Conservation (phyloP, 2,329 filamentous ascomycete genomes). For the Diplodia seriata region DNA sequence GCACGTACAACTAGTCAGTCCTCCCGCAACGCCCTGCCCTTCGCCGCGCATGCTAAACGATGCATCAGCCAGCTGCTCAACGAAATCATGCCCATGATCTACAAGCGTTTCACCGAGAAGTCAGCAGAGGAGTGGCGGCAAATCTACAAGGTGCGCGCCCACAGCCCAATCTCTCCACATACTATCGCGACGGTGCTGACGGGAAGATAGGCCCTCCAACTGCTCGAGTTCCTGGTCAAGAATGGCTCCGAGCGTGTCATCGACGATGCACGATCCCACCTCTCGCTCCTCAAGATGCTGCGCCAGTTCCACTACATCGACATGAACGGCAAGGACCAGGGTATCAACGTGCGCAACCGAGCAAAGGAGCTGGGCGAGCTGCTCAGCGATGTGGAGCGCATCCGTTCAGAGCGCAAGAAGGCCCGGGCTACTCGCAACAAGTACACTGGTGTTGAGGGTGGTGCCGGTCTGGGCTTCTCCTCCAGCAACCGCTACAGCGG, state of each 20-base stretch:
- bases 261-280: slow-evolving; percentile 92
- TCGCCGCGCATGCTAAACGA: slow-evolving; percentile 15
- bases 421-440: slow-evolving; percentile 89
- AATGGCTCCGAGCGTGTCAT: slow-evolving; percentile 97
- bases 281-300: slow-evolving; percentile 96
- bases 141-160: slow-evolving; percentile 82
- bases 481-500: slow-evolving; percentile 76
- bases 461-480: slow-evolving; percentile 65
- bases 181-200: slow-evolving; percentile 36
- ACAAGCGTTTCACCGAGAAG: slow-evolving; percentile 98
- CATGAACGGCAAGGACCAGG: slow-evolving; percentile 96
- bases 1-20: slow-evolving; percentile 94
- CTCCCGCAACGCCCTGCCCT: background rate
- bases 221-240: slow-evolving; percentile 97
- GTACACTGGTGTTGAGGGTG: slow-evolving; percentile 92
- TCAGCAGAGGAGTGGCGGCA: slow-evolving; percentile 98
- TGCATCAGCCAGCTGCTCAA: slow-evolving; percentile 85
- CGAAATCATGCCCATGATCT: slow-evolving; percentile 99
- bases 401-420: slow-evolving; percentile 80
- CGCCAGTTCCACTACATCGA: slow-evolving; percentile 98
- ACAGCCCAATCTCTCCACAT: background rate
- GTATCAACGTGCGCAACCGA: slow-evolving; percentile 94
- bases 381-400: slow-evolving; percentile 88
- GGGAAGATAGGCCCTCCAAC: slow-evolving; percentile 70
- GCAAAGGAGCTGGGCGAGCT: slow-evolving; percentile 95